Evolutionary conservation across 2,329 filamentous ascomycete genomes (phyloP), one percentile per base, ranked within the genome.

Genomic region (Tetracladium maxilliforme): DNA sequence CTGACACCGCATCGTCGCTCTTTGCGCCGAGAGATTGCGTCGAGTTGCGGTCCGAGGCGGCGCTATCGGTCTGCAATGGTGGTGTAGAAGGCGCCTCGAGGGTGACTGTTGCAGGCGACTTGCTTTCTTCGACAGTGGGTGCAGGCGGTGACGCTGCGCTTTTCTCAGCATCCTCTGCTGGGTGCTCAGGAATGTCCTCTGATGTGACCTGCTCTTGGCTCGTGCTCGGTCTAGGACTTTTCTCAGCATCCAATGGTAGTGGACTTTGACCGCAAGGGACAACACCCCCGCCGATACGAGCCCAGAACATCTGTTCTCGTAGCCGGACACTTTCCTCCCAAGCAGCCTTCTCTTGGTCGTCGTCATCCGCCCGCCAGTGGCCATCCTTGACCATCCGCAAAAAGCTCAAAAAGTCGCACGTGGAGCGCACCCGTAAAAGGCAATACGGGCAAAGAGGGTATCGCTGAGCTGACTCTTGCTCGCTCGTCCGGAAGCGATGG

Each of bases 241-340:
- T 31, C n/a, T 41, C 28, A 12, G 28, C 35, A 19, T 30, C 25
- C 5, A 29, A 21, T 15, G 37, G 38, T 1, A 22, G 23, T 21
- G 41, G 39, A 5, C 27, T 33, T 14, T 51, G 51, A 8, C 41
- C 39, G 7, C 66, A 58, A 2, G 87, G 90, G 9, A 95, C 56
- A 3, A 98, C 83, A 10, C 90, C 90, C 15, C 86, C 90, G 14
- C 87, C 87, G 26, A 98, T 71, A 28, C 90, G 70, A 25, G 81
- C 72, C 90, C 90, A 98, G 47, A 98, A 98, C 79, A 98, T 93
- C 38, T 87, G 75, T 48, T 98, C 90, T 25, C 90, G 66, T 23
- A 95, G 52, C 16, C 78, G 70, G 8, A 94, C 79, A 29, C 83
- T 83, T 55, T 98, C 90, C 45, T 95, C 87, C 90, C 90, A 98